Evolutionary conservation across 2,329 filamentous ascomycete genomes (phyloP), one percentile per base, ranked within the genome.

Genomic region (Exophiala viscosa): DNA sequence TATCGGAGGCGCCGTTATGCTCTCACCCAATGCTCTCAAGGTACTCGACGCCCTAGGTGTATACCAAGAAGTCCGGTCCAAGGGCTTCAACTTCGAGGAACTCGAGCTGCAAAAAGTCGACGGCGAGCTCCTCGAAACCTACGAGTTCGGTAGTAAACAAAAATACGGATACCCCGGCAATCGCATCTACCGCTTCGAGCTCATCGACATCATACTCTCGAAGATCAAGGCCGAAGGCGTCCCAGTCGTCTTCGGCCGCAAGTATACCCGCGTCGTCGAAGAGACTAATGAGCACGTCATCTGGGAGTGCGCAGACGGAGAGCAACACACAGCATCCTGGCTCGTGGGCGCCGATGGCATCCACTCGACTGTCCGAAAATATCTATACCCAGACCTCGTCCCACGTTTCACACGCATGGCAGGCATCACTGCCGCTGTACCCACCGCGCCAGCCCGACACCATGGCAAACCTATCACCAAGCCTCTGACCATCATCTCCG

Each of bases 271-370:
- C 3, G 63, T 84, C 3, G 52, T 73, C 1, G 60, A 63, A 0
- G 67, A 66, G 0, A 65, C 69, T 0, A 50, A 70, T 0, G 62
- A 63, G 0, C 76, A 82, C 0, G 70, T 66, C 1, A 78, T 76
- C 58, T 69, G 69, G 10, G 79, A 83, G 50, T 65, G 65, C 0
- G 75, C 81, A 48, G 78, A 76, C 1, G 69, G 69, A 0, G 67
- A 62, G 0, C 67, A 60, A 1, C 64, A 59, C 0, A 75, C 77
- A 0, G 36, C 48, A 4, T 59, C 66, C 2, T 61, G 80, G 10
- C 71, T 85, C 0, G 68, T 84, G 13, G 81, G 80, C 0, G 78
- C 79, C 0, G 81, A 85, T 52, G 81, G 82, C 1, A 84, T 84
- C 45, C 78, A 84, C 61, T 83, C 80, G 0, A 70, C 67, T 0